Base-by-base conservation (phyloP, 1,284 basidiomycete species). In the Fistulinella staudtii region DNA sequence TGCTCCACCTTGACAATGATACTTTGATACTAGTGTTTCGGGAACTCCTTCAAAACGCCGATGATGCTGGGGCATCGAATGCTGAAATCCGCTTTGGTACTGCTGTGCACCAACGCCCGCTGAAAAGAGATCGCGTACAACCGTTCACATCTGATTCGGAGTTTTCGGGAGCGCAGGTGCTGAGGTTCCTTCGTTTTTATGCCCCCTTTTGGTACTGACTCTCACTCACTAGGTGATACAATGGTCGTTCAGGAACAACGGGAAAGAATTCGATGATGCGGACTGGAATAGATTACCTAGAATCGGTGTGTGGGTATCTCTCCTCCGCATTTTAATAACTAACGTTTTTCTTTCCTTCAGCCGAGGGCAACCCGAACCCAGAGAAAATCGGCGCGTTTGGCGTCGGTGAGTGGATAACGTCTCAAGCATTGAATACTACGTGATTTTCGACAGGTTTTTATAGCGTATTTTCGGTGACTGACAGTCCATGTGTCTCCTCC, bases 41-140 rank as follows among this genome's bases (percentile, higher is more conserved):
- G 30, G 94, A 98, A 63, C 79, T 97, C 9, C 71, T 97, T 0
- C 76, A 98, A 71, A 98, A 98, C 60, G 94, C 94, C 11, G 94
- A 98, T 61, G 95, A 98, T 68, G 93, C 92, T 1, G 84, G 82
- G 31, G 87, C 93, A 5, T 23, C 6, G 8, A 34, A 6, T 80
- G 77, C 44, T 2, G 88, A 93, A 64, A 89, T 94, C 51, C 79
- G 76, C 48, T 93, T 93, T 53, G 82, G 88, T 59, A 89, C 89
- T 0, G 69, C 80, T 57, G 63, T 58, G 11, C 81, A 75, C 49
- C 41, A 80, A 8, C 22, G 10, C 5, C 15, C 11, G 13, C 3
- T 13, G 8, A 8, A 14, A 5, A 11, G 21, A 20, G 15, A 21
- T 6, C 5, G 2, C 10, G 24, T 18, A 9, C 7, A n/a, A n/a